Conservation (phyloP, 805 yeast genomes). For the Candida ulmi region DNA sequence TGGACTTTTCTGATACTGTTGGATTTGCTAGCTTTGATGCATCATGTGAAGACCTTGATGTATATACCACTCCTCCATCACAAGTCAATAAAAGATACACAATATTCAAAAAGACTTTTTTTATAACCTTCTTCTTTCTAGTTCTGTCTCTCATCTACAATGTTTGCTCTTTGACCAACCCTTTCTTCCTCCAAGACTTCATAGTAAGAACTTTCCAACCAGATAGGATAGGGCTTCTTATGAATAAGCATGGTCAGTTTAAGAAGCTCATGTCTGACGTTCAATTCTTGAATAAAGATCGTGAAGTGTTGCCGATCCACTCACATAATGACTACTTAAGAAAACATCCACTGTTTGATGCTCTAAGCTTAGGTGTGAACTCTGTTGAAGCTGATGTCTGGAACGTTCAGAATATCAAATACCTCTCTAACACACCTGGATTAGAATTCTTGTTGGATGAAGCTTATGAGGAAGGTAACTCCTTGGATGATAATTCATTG, state of each 20-base stretch:
- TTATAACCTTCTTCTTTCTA: not conserved
- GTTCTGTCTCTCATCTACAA: not conserved
- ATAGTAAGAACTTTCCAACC: not conserved
- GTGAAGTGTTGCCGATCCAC: constrained; percentile 37
- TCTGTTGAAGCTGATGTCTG: constrained; percentile 71
- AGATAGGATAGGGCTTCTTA: not conserved
- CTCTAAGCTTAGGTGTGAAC: constrained; percentile 42
- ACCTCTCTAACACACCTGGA: too few species aligned
- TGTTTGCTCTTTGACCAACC: not conserved
- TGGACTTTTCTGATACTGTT: too few species aligned
- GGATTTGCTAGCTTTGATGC: too few species aligned
- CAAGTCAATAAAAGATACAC: not conserved
- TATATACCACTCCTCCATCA: too few species aligned
- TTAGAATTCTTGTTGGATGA: too few species aligned
- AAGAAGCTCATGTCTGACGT: constrained; percentile 1
- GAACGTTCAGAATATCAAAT: constrained; percentile 21
- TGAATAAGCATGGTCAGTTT: not conserved
- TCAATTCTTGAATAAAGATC: constrained; percentile 6
- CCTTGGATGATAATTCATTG: constrained; percentile 25
- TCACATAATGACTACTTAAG: constrained; percentile 74
- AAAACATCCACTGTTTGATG: constrained; percentile 50
- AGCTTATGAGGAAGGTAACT: not conserved
- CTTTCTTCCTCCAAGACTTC: not conserved
- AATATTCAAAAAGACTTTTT: not conserved
- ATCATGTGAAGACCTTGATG: too few species aligned